Base-by-base conservation (phyloP, 1,284 basidiomycete genomes). In the Coniferiporia sulphurascens region DNA sequence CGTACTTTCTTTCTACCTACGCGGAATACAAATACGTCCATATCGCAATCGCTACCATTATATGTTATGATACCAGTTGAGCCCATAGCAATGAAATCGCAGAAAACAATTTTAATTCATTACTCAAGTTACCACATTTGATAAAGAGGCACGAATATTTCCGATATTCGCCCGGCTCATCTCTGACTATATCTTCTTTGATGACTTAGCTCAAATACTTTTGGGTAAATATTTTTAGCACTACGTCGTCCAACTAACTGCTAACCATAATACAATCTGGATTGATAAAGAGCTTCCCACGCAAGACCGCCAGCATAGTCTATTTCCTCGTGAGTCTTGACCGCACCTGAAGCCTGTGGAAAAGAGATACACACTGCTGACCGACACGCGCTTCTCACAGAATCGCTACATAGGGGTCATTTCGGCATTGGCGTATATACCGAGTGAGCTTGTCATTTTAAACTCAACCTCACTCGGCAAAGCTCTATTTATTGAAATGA, bases 31-130 rank as follows among this genome's bases (percentile, higher is more conserved):
- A n/a, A n/a, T 36, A 34, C n/a, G 48, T 44, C 46, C 55, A 56
- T 4, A 48, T 48, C 21, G 45, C 55, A 10, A 34, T 56, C 10
- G 34, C 32, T 21, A 35, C 21, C 17, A 32, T 48, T n/a, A 45
- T 56, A n/a, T n/a, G 13, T 17, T 56, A 56, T 34, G 45, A 56
- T 36, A 45, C 36, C n/a, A 48, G 55, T 56, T 46, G 45, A 56
- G 55, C 49, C 34, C 12, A 6, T 13, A 8, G 17, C 10, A 13
- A 22, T 8, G 1, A 6, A 10, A 21, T 32, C 5, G 35, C 32
- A 35, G 21, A 46, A 10, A 48, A 27, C 27, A 27, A 2, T 5
- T 27, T 27, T 56, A 19, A n/a, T 32, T 48, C 13, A 7, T 43
- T 13, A 3, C 41, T 35, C 21, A 1, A 56, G 55, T 56, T 12